These are phyloP conservation scores for Aspergillus novoparasiticus DNA, from an alignment of 2,329 filamentous ascomycete genomes.

Conservation along the genomic window DNA sequence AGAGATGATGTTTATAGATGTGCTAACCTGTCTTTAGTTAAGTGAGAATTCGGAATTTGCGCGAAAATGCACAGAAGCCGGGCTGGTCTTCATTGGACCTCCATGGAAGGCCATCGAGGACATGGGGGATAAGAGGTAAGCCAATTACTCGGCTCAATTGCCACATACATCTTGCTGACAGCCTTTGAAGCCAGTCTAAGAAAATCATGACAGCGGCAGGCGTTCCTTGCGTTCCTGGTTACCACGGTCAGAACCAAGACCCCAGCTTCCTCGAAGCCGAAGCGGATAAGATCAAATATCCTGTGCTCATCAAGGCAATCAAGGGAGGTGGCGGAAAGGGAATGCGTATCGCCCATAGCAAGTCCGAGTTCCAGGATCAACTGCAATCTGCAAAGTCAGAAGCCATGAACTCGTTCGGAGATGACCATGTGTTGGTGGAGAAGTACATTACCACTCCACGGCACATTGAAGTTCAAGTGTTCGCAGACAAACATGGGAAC, in stretches of 20 bases:
- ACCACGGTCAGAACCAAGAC: constrained; percentile 85
- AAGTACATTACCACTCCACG: constrained; percentile 69
- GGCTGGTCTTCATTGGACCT: constrained; percentile 91
- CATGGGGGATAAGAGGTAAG: constrained; percentile 89
- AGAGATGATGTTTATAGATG: background rate
- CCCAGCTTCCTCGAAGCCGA: constrained; percentile 63
- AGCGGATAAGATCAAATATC: constrained; percentile 71
- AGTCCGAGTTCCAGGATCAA: constrained; percentile 62
- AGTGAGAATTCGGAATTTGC: constrained; percentile 94
- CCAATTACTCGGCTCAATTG: background rate
- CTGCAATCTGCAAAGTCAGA: constrained; percentile 66
- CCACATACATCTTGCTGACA: constrained; percentile 10
- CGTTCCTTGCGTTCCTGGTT: constrained; percentile 94
- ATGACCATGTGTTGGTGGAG: constrained; percentile 68
- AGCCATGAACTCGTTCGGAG: constrained; percentile 65
- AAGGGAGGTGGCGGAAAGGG: constrained; percentile 70
- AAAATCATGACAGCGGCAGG: constrained; percentile 96
- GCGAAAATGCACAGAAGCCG: constrained; percentile 81
- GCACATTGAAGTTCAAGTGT: constrained; percentile 69
- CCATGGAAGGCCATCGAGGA: constrained; percentile 73
- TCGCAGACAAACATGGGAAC: constrained; percentile 67
- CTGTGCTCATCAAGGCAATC: constrained; percentile 67
- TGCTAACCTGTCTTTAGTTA: constrained; percentile 47
- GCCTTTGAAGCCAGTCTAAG: constrained; percentile 67
- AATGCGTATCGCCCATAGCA: constrained; percentile 64